Evolutionary conservation across 2,329 filamentous ascomycete species (phyloP), one percentile per base, ranked within the genome.

Genomic region (Talaromyces sp.): DNA sequence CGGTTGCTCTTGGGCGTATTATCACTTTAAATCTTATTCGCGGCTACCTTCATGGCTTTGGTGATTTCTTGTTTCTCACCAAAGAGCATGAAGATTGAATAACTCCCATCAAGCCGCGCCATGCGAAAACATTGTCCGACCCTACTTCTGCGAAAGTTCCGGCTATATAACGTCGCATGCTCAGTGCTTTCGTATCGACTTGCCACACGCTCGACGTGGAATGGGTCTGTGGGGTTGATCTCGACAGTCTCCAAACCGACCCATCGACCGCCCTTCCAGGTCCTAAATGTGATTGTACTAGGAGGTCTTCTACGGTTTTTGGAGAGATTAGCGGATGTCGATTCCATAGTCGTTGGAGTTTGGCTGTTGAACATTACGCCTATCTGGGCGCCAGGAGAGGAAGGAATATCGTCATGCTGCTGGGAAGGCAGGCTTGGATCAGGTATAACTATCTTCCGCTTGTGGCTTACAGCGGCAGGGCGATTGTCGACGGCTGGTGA

Each of bases 1-100:
- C 37, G 37, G 37, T 40, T 40, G 37, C 37, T 40, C 37, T 40
- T 40, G 37, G 37, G 37, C 37, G 37, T 40, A 40, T 40, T 40
- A 40, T 40, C 10, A 40, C 37, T 40, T n/a, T 40, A 40, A 40
- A 40, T 40, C 37, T 40, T 40, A 40, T 40, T 40, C 4, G 37
- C 37, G 37, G 37, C 37, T 40, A 40, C 37, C 37, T 40, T 40
- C 37, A 40, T 40, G 37, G 37, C 37, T 11, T 40, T 40, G 37
- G 37, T 40, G 37, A 40, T 40, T 40, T 4, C 37, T 40, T 40
- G 37, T 40, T 40, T 40, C 4, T 50, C 21, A n/a, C n/a, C 13
- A 50, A 50, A 50, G 46, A 50, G 10, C 46, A 50, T 50, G 28
- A 50, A 50, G n/a, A 50, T 50, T 28, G 46, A 50, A 35, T 50